A percentile compares a stretch with the other conserved stretches of the same genome.
phyloP scores from a whole-genome alignment of 2,329 filamentous ascomycete species.

The Pseudopithomyces maydicus region DNA sequence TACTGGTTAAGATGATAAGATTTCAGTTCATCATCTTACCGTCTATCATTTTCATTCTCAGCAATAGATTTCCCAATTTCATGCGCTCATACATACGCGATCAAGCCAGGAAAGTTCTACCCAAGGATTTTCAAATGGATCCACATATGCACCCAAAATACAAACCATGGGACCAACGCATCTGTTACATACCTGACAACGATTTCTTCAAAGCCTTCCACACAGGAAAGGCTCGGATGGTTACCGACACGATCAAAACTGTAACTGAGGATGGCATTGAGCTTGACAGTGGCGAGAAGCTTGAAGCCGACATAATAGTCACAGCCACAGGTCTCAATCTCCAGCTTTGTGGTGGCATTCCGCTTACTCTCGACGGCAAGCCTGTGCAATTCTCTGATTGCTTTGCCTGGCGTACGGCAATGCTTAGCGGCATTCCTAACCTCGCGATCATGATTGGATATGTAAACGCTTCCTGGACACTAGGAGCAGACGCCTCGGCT shows the following conservation, averaged over 20 bases:
- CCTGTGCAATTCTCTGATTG: slow-evolving; percentile 53
- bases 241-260: slow-evolving; percentile 59
- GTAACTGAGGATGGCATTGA: slow-evolving; percentile 57
- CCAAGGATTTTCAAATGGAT: slow-evolving; percentile 48
- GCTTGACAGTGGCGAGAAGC: slow-evolving; percentile 51
- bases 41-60: slow-evolving; percentile 56
- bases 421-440: slow-evolving; percentile 69
- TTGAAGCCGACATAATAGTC: slow-evolving; percentile 66
- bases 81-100: slow-evolving; percentile 56
- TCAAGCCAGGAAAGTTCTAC: slow-evolving; percentile 57
- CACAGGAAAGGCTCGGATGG: slow-evolving; percentile 57
- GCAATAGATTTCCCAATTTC: slow-evolving; percentile 58
- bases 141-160: slow-evolving; percentile 55
- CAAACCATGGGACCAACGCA: slow-evolving; percentile 69
- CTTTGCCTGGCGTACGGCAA: slow-evolving; percentile 65
- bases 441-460: slow-evolving; percentile 64
- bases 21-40: slow-evolving; percentile 57
- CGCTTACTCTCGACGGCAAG: slow-evolving; percentile 58
- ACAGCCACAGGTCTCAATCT: slow-evolving; percentile 68
- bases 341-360: slow-evolving; percentile 59
- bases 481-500: slow-evolving; percentile 62
- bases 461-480: slow-evolving; percentile 65
- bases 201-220: slow-evolving; percentile 63
- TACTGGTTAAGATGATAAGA: slow-evolving; percentile 56
- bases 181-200: slow-evolving; percentile 70